Evolutionary conservation across 495 filamentous ascomycete species (phyloP).

Genomic region (Penicillium macrosclerotiorum): DNA sequence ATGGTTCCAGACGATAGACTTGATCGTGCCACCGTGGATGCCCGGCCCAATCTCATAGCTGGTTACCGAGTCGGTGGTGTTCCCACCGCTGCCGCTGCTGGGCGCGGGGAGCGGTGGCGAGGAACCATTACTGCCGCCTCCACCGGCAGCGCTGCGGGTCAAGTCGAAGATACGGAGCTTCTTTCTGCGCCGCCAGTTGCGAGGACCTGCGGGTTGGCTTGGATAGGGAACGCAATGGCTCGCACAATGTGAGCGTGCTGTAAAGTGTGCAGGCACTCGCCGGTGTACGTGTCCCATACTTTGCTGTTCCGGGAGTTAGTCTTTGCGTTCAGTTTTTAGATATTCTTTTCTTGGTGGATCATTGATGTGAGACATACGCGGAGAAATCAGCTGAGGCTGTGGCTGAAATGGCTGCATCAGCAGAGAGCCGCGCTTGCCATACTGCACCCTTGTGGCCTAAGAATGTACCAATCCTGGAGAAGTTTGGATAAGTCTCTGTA

Average conservation of each 20-base stretch:
- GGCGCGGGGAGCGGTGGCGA: constrained; percentile 34
- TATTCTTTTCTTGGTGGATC: neutral
- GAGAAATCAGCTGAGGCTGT: constrained; percentile 96
- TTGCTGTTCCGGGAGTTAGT: constrained; percentile 53
- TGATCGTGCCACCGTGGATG: constrained; percentile 82
- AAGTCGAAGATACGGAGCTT: constrained; percentile 94
- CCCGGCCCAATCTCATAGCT: constrained; percentile 86
- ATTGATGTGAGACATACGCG: constrained; percentile 56
- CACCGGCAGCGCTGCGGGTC: constrained; percentile 34
- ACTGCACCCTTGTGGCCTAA: constrained; percentile 97
- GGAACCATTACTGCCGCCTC: constrained; percentile 36
- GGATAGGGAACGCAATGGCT: constrained; percentile 80
- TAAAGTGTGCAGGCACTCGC: constrained; percentile 84
- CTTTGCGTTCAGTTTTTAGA: too few species aligned
- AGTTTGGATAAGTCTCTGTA: neutral
- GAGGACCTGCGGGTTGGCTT: constrained; percentile 70
- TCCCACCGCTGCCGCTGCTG: constrained; percentile 18
- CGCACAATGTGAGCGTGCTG: constrained; percentile 93
- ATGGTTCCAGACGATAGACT: constrained; percentile 86
- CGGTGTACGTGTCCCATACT: constrained; percentile 94
- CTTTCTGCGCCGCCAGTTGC: constrained; percentile 96
- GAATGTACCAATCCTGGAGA: constrained; percentile 87
- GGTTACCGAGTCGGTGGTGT: constrained; percentile 39
- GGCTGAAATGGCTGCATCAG: constrained; percentile 82
- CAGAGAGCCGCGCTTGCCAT: constrained; percentile 88